Percentiles rank a stretch among this genome's conserved stretches.
Evolutionary conservation across 495 filamentous ascomycete species (phyloP).

Genomic region (Letharia columbiana): DNA sequence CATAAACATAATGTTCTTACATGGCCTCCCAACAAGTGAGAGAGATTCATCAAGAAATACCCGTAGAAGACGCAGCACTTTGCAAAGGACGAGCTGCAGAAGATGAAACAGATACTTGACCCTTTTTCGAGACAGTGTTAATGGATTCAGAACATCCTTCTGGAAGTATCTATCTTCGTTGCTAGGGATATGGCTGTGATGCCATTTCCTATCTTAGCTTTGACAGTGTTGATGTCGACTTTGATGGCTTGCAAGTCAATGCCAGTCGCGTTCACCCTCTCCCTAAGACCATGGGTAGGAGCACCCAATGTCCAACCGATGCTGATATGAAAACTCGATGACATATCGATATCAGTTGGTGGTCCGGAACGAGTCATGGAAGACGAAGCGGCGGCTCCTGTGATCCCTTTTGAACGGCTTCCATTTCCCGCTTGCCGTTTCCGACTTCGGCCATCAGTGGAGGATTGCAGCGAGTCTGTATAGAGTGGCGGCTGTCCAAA

Average conservation of each 20-base stretch:
- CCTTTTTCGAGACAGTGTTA: too few species aligned
- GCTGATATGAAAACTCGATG: conserved; percentile 56
- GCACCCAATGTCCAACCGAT: conserved; percentile 55
- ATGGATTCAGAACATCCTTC: too few species aligned
- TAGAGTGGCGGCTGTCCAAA: conserved; percentile 73
- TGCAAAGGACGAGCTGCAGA: too few species aligned
- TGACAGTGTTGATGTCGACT: conserved; percentile 45
- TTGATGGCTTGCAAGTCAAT: conserved; percentile 26
- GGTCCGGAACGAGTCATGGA: not conserved
- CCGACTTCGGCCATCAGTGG: too few species aligned
- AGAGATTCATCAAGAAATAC: too few species aligned
- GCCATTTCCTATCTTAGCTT: conserved; percentile 60
- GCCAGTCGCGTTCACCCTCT: conserved; percentile 18
- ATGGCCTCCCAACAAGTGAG: too few species aligned
- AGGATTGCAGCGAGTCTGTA: conserved; percentile 7
- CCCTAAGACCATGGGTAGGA: conserved; percentile 36
- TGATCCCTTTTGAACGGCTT: not conserved
- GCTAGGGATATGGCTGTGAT: conserved; percentile 43
- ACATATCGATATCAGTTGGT: conserved; percentile 25
- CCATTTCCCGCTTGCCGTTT: not conserved
- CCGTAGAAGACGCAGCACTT: too few species aligned
- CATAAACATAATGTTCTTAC: too few species aligned
- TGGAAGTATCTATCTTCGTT: conserved; percentile 18
- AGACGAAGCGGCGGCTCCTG: not conserved
- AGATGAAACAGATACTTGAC: too few species aligned